Conservation (phyloP, 2,329 filamentous ascomycete species). For the Nigrograna mackinnonii region DNA sequence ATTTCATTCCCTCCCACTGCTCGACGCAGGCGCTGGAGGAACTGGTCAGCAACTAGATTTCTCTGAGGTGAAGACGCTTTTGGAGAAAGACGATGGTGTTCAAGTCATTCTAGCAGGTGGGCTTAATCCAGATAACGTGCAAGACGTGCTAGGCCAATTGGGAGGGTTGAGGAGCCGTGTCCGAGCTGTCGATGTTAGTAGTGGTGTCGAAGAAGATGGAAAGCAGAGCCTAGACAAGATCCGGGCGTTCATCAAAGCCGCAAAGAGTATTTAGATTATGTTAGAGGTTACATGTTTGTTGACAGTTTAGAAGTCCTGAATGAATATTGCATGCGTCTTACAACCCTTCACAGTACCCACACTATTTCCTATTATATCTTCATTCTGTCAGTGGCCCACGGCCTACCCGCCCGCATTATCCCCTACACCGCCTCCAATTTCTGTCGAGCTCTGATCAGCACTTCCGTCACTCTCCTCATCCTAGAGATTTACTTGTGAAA, state of each 20-base stretch:
- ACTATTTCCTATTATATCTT: too few relatives aligned
- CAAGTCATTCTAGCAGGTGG: conserved; percentile 84
- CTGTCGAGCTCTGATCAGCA: too few relatives aligned
- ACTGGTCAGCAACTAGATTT: conserved; percentile 79
- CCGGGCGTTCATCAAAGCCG: conserved; percentile 74
- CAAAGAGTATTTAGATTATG: conserved; percentile 49
- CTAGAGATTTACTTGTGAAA: too few relatives aligned
- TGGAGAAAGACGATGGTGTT: conserved; percentile 72
- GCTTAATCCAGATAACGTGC: conserved; percentile 78
- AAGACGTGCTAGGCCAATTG: conserved; percentile 64
- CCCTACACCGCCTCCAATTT: too few relatives aligned
- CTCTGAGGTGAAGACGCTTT: conserved; percentile 66
- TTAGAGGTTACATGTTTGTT: too few relatives aligned
- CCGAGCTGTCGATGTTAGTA: conserved; percentile 88
- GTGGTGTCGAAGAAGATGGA: conserved; percentile 81
- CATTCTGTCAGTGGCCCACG: too few relatives aligned
- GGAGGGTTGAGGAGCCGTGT: conserved; percentile 66
- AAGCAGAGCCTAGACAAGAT: conserved; percentile 83
- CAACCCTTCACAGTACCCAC: too few relatives aligned
- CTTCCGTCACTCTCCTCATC: too few relatives aligned
- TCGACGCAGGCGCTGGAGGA: conserved; percentile 84
- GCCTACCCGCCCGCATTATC: too few relatives aligned
- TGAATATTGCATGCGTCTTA: too few relatives aligned
- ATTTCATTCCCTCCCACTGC: conserved; percentile 79
- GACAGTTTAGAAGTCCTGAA: too few relatives aligned